Base-by-base conservation (phyloP, 2,329 filamentous ascomycete species). In the Claviceps maximensis region DNA sequence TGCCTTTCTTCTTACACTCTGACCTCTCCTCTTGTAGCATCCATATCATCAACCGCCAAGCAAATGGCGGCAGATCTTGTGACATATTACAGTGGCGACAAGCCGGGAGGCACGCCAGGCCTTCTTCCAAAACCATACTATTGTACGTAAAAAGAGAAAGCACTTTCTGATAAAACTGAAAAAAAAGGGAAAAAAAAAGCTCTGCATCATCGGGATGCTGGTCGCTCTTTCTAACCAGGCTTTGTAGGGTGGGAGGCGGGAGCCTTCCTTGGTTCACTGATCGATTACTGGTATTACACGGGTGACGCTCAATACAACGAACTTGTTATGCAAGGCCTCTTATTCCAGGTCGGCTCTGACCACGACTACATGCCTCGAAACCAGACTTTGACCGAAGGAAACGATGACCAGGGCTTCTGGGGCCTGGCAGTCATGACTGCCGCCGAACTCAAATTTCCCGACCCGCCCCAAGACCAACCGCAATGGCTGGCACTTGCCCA, bases 211-310 rank as follows among this genome's bases (percentile, higher is more conserved):
- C 33, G 6, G n/a, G 9, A 3, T 10, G 13, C 29, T 38, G 17
- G 40, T 45, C 19, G 29, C 25, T 15, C 44, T 40, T 29, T 51
- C 51, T 47, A 48, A 54, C 29, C 29, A 50, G 31, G 31, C 52
- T 17, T 47, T 53, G 10, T 53, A 79, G 76, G 77, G 77, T 89
- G 82, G 87, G 84, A 86, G 68, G 84, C 75, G 12, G 86, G 86
- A 51, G 85, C 85, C 53, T 81, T 90, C 73, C 75, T 83, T 68
- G 79, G 79, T 23, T 74, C 84, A 2, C 71, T 93, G 57, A 74
- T 94, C 51, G 86, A 93, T 61, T 93, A 93, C 66, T 94, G 87
- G 86, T 86, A 83, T 63, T 87, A 88, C 64, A 91, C 87, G 0
- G 83, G 82, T 21, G 86, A 91, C 62, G 70, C 75, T 4, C 75